These are phyloP conservation scores for Candida arabinofermentans DNA, from an alignment of 805 yeast genomes.

Conservation along the genomic window DNA sequence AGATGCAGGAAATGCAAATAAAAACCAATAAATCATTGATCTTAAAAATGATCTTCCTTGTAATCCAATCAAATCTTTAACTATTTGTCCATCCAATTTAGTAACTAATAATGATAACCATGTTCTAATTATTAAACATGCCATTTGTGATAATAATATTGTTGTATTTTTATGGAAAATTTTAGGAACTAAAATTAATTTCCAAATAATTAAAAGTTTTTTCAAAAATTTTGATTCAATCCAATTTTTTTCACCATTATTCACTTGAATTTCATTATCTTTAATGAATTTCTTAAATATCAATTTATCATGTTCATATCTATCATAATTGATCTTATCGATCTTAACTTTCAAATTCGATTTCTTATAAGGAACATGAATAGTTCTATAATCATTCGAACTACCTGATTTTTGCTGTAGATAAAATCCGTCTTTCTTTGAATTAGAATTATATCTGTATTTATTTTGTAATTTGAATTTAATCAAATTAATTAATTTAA, in stretches of 20 bases:
- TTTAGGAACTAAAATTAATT: conserved; percentile 70
- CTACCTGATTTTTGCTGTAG: conserved; percentile 19
- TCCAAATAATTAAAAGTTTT: conserved; percentile 74
- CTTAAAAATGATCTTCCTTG: conserved; percentile 68
- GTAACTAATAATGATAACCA: conserved; percentile 85
- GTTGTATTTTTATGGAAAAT: conserved; percentile 63
- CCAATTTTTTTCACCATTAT: conserved; percentile 1
- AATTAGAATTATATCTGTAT: conserved; percentile 4
- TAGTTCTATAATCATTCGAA: conserved; percentile 33
- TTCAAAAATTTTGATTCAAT: conserved; percentile 59
- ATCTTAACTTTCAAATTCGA: conserved; percentile 38
- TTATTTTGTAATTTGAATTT: conserved; percentile 5
- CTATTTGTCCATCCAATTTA: conserved; percentile 87
- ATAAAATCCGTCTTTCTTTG: too few relatives aligned
- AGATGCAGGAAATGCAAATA: conserved; percentile 89
- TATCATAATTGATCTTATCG: conserved; percentile 44
- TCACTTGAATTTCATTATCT: conserved; percentile 18
- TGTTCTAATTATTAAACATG: conserved; percentile 74
- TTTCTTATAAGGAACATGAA: conserved; percentile 45
- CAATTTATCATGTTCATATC: conserved; percentile 53
- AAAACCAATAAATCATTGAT: conserved; percentile 81
- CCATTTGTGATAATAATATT: conserved; percentile 63
- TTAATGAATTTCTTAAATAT: conserved; percentile 44
- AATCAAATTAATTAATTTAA: conserved; percentile 21
- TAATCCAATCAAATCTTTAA: conserved; percentile 80